Base-by-base conservation (phyloP, 139 green algal species). In the Haematococcus lacustris region DNA sequence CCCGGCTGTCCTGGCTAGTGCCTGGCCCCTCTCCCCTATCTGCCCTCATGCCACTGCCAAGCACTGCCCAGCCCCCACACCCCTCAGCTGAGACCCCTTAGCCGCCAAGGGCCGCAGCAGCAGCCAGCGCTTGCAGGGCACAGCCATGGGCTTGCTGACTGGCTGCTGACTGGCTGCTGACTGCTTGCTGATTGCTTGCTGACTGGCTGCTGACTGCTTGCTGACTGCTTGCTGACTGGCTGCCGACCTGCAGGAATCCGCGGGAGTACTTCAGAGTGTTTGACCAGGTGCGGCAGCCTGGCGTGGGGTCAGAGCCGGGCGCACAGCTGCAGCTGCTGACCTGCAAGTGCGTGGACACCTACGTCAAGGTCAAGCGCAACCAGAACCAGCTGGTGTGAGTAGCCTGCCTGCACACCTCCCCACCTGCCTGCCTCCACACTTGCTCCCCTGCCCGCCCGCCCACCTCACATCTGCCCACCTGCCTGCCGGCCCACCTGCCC, bases 291-390 rank as follows among this genome's bases (percentile, higher is more conserved):
- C 28, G 21, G 47, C 13, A 57, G 47, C 47, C 47, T 13, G 13
- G 47, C 47, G 47, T 28, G 47, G 47, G 47, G 47, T 28, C 13
- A 28, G 47, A 13, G 47, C 47, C 13, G 13, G 13, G 57, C 38
- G 41, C 39, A 3, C 34, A 63, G 73, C 87, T 83, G 21, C 79
- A 92, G 79, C 76, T 93, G 64, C 76, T 83, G 51, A 68, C 68
- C 66, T 92, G 86, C 87, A 87, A 88, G 61, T 91, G 80, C 39
- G 79, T 96, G 51, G 86, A 93, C 79, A 91, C 88, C 1, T 96
- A 96, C 69, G 91, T 95, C 32, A 71, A 70, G 1, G 71, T 94
- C 33, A 97, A 97, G 83, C 70, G 84, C 50, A 95, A 95, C 78
- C 89, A 96, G 70, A 93, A 95, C 80, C 91, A 96, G 78, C 83